Evolutionary conservation across 371 early-diverging fungal species (phyloP).

Genomic region (Apophysomyces ossiformis): DNA sequence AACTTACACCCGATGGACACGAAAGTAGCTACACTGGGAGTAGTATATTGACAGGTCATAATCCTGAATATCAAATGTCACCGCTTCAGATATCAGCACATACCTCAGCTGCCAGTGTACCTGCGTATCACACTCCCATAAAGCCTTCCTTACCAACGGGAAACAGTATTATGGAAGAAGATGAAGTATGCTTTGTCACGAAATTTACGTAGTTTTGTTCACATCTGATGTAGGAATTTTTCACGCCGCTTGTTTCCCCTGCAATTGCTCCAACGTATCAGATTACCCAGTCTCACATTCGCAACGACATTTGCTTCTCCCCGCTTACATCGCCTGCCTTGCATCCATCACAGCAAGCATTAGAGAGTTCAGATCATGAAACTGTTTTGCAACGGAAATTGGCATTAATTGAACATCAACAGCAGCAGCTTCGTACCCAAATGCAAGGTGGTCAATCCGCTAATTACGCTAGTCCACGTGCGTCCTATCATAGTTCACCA

Average conservation of each 20-base stretch:
- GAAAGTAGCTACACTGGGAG: constrained; percentile 39
- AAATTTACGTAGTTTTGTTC: constrained; percentile 4
- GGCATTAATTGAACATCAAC: constrained; percentile 53
- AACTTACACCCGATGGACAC: constrained; percentile 42
- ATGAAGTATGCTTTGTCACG: constrained; percentile 36
- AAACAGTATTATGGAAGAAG: constrained; percentile 26
- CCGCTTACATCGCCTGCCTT: constrained; percentile 76
- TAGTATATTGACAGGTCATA: constrained; percentile 38
- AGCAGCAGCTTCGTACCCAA: constrained; percentile 50
- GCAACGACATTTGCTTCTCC: constrained; percentile 40
- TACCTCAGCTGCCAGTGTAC: constrained; percentile 5
- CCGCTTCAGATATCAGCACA: constrained; percentile 41
- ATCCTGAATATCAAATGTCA: constrained; percentile 51
- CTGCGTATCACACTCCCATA: constrained; percentile 31
- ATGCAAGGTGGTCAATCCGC: constrained; percentile 12
- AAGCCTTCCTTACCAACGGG: constrained; percentile 21
- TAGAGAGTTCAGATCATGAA: constrained; percentile 30
- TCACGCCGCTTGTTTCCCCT: constrained; percentile 75
- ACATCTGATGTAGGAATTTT: constrained; percentile 50
- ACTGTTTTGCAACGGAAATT: constrained; percentile 42
- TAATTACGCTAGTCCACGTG: constrained; percentile 5
- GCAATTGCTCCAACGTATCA: constrained; percentile 71
- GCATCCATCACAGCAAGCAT: constrained; percentile 47
- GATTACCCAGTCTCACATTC: constrained; percentile 18
- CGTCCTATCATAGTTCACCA: constrained; percentile 9